Percentiles rank a stretch among this genome's conserved stretches.
These are phyloP conservation scores for Globisporangium nodosum DNA, from an alignment of 352 stramenopile species.

Conservation along the genomic window DNA sequence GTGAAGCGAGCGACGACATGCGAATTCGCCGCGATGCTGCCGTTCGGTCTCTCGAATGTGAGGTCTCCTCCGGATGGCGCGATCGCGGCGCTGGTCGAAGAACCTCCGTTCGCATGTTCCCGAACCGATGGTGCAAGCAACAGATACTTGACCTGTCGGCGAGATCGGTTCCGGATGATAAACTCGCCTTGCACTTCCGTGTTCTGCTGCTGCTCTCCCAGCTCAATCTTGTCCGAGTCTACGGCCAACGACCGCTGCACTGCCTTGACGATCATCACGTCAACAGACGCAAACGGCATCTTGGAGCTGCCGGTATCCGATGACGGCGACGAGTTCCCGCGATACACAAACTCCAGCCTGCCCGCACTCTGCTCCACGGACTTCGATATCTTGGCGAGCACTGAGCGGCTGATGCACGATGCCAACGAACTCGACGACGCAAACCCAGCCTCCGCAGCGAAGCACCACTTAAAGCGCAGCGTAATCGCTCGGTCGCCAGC, in stretches of 20 bases:
- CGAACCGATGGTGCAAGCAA: conserved; percentile 44
- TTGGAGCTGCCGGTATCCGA: conserved; percentile 9
- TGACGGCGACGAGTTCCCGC: conserved; percentile 9
- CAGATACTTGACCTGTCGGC: conserved; percentile 66
- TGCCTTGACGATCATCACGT: conserved; percentile 63
- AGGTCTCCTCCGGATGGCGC: conserved; percentile 46
- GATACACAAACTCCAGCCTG: conserved; percentile 44
- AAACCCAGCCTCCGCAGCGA: conserved; percentile 53
- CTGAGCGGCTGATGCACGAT: conserved; percentile 62
- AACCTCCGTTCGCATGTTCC: conserved; percentile 19
- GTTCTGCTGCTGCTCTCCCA: conserved; percentile 76
- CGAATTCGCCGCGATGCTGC: conserved; percentile 50
- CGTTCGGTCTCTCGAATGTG: conserved; percentile 68
- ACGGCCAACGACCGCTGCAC: conserved; percentile 59
- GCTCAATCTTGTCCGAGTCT: conserved; percentile 63
- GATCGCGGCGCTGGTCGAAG: background rate
- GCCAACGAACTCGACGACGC: conserved; percentile 53
- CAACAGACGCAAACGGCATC: conserved; percentile 24
- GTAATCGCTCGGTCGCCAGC: conserved; percentile 23
- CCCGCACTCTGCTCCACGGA: conserved; percentile 44
- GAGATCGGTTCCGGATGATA: conserved; percentile 63
- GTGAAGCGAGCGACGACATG: conserved; percentile 52
- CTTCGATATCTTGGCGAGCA: conserved; percentile 57
- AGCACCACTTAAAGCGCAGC: conserved; percentile 65
- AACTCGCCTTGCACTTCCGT: conserved; percentile 50